Evolutionary conservation across 2,329 filamentous ascomycete genomes (phyloP), one percentile per base, ranked within the genome.

Genomic region (Neurospora crassa): DNA sequence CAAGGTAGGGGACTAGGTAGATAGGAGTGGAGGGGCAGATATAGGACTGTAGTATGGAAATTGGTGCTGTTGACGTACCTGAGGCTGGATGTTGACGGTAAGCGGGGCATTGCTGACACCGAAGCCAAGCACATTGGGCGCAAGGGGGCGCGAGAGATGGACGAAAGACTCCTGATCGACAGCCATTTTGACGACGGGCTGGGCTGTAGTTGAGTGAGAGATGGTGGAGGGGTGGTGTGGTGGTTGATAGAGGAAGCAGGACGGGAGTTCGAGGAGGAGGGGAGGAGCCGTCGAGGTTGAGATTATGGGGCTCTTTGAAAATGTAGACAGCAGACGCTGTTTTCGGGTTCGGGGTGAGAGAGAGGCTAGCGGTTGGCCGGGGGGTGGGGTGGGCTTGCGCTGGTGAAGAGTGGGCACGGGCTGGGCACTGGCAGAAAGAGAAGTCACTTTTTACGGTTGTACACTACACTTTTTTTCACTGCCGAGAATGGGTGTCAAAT

Each of bases 71-170:
- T 71, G 71, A 80, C 87, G 79, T 88, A 96, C 93, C 88, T 97
- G 94, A 79, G 96, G 94, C 83, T 97, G 96, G 82, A 99, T 92
- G 80, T 93, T 92, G 80, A 99, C 94, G 82, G 91, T 92, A 82
- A 99, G 89, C 83, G 96, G 96, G 83, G 94, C 91, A 81, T 94
- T 95, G 78, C 91, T 94, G 79, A 91, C 90, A 83, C 93, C 92
- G 79, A 92, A 89, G 80, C 92, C 92, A 78, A 94, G 86, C 72
- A 89, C 86, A 74, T 91, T 90, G 76, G 94, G 93, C 81, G 93
- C 94, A 79, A 98, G 87, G 79, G 96, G 96, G 82, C 96, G 90
- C 80, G 95, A 91, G 76, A 99, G 91, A 83, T 99, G 96, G 79
- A 98, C 90, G 86, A 97, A 98, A 75, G 92, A 91, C 82, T 95